Base-by-base conservation (phyloP, 257 asterid species). In the Ophiorrhiza pumila region DNA sequence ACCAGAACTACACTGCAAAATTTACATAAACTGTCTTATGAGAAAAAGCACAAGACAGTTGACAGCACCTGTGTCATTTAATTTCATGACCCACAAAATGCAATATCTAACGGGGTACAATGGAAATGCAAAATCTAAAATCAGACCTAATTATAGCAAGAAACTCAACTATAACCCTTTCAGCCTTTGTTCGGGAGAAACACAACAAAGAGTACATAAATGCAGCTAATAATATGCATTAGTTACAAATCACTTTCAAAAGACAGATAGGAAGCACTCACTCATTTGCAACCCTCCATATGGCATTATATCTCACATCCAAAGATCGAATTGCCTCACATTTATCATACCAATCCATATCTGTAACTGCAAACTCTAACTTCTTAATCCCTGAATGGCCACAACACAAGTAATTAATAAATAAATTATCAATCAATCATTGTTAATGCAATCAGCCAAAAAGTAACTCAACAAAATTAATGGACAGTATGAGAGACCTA, bases 261-360 rank as follows among this genome's bases (percentile, higher is more conserved):
- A 69, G 75, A 69, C 65, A 55, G 46, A 68, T 60, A 45, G 39
- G 61, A 72, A 78, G 78, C 78, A 87, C 99, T 85, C 83, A 94
- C 99, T 88, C 91, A 61, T 80, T 84, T 43, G 49, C 77, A 73
- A 73, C 75, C 66, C 50, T 68, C 98, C 97, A 92, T 37, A 86
- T 60, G 73, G 95, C 90, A 81, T 85, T 84, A 75, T 95, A 95
- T 87, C 83, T 86, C 80, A 42, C 70, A 80, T 95, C 81, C 83
- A 90, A 79, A 71, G 95, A 87, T 81, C 71, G 82, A 83, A 95
- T 87, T 61, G 90, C 97, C 83, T 89, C 97, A 65, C 68, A 80
- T 78, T 92, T 95, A 73, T 83, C 76, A 72, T 81, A 77, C 95
- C 96, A 92, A 79, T 13, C n/a, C 77, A 47, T 49, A 76, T 92